Conservation (phyloP, 768 basidiomycete species). For the Amylocystis lapponica region DNA sequence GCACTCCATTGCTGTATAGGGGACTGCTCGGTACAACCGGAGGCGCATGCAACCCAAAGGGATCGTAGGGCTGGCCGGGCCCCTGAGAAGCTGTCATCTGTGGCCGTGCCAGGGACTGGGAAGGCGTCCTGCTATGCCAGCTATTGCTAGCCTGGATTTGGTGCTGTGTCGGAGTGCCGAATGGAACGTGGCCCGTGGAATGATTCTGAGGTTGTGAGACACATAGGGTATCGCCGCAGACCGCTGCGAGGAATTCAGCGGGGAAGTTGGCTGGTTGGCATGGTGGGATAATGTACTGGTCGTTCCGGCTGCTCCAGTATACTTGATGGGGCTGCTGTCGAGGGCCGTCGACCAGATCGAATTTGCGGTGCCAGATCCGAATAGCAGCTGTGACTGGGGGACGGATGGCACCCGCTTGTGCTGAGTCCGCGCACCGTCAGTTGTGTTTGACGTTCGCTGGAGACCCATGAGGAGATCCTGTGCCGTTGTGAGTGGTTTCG, state of each 20-base stretch:
- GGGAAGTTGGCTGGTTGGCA: not conserved
- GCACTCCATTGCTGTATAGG: conserved; percentile 12
- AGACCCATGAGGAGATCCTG: conserved; percentile 59
- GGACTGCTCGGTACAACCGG: conserved; percentile 5
- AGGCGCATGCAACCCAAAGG: conserved; percentile 9
- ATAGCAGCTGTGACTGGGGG: conserved; percentile 41
- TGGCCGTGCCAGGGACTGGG: not conserved
- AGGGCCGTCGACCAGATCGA: conserved; percentile 66
- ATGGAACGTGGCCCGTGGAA: not conserved
- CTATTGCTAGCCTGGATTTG: conserved; percentile 5
- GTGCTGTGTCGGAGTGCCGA: conserved; percentile 1
- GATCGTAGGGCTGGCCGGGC: conserved; percentile 5
- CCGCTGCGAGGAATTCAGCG: not conserved
- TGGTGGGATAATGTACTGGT: conserved; percentile 2
- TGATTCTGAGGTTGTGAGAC: not conserved
- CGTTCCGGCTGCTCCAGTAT: conserved; percentile 4
- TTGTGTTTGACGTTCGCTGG: conserved; percentile 22
- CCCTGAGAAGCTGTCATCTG: conserved; percentile 6
- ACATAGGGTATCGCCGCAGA: no score
- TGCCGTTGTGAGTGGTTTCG: conserved; percentile 36
- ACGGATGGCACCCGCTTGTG: conserved; percentile 26
- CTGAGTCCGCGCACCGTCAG: conserved; percentile 11
- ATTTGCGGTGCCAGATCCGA: conserved; percentile 37
- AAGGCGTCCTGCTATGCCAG: conserved; percentile 5
- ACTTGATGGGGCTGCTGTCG: conserved; percentile 33